These are phyloP conservation scores for Mentha longifolia DNA, from an alignment of 257 asterid species.

Conservation along the genomic window DNA sequence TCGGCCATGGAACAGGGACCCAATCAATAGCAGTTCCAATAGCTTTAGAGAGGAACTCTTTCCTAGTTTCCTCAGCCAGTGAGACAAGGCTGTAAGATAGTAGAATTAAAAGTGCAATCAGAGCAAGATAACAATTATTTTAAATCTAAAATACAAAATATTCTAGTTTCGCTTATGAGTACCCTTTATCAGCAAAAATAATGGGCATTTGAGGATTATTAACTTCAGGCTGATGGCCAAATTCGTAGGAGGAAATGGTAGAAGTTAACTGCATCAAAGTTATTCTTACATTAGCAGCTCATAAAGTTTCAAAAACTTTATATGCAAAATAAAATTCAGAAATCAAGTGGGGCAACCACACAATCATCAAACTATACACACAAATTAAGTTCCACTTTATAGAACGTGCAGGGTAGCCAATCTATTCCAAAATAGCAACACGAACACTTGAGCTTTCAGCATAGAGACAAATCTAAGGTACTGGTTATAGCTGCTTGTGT, in stretches of 20 bases:
- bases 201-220: conserved; percentile 36
- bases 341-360: conserved; percentile 11
- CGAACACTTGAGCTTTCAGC: too few relatives aligned
- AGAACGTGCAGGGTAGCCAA: not conserved
- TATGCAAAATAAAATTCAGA: conserved; percentile 1
- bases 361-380: not conserved
- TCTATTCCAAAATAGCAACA: too few relatives aligned
- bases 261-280: conserved; percentile 44
- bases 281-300: conserved; percentile 25
- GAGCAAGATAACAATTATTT: conserved; percentile 6
- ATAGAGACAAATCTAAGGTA: too few relatives aligned
- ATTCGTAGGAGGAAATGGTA: conserved; percentile 20
- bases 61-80: conserved; percentile 49
- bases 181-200: conserved; percentile 36
- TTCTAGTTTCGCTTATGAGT: conserved; percentile 4
- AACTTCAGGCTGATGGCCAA: conserved; percentile 36
- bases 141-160: not conserved
- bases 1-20: conserved; percentile 41
- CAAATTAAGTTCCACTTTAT: conserved; percentile 6
- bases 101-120: conserved; percentile 25
- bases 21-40: conserved; percentile 48
- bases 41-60: conserved; percentile 53
- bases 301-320: not conserved
- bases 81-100: conserved; percentile 39
- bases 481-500: too few relatives aligned